Evolutionary conservation across 2,329 filamentous ascomycete genomes (phyloP).

Genomic region (Xylaria sp.): DNA sequence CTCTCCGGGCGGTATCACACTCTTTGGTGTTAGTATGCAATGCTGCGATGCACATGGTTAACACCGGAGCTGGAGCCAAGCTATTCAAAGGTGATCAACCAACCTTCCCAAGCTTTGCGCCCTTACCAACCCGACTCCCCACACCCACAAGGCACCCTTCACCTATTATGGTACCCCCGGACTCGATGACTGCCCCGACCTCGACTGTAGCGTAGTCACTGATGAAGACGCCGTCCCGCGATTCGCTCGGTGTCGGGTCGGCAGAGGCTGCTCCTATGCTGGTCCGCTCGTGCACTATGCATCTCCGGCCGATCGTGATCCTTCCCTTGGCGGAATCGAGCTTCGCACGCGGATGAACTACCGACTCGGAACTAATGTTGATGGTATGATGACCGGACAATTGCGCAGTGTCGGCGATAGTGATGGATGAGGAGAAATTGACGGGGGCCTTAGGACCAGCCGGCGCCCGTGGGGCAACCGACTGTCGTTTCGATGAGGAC

Average conservation of each 20-base stretch:
- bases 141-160: slow-evolving; percentile 70
- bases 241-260: slow-evolving; percentile 46
- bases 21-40: slow-evolving; percentile 75
- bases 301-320: slow-evolving; percentile 82
- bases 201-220: slow-evolving; percentile 72
- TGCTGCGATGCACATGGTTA: slow-evolving; percentile 57
- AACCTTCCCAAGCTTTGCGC: slow-evolving; percentile 72
- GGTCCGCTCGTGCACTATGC: slow-evolving; percentile 79
- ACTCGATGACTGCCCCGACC: slow-evolving; percentile 68
- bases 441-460: slow-evolving; percentile 69
- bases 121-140: slow-evolving; percentile 67
- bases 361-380: slow-evolving; percentile 77
- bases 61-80: background rate
- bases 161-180: slow-evolving; percentile 69
- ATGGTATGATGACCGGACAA: slow-evolving; percentile 80
- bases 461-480: slow-evolving; percentile 64
- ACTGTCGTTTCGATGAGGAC: slow-evolving; percentile 63
- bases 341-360: slow-evolving; percentile 86
- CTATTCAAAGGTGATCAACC: background rate
- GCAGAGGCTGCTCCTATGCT: slow-evolving; percentile 60
- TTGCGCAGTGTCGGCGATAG: slow-evolving; percentile 70
- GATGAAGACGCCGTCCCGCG: slow-evolving; percentile 63
- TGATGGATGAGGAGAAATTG: slow-evolving; percentile 68
- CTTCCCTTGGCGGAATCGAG: slow-evolving; percentile 82
- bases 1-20: slow-evolving; percentile 66